Conservation (phyloP, 1,139 yeast species). For the Blastobotrys capitulatus region DNA sequence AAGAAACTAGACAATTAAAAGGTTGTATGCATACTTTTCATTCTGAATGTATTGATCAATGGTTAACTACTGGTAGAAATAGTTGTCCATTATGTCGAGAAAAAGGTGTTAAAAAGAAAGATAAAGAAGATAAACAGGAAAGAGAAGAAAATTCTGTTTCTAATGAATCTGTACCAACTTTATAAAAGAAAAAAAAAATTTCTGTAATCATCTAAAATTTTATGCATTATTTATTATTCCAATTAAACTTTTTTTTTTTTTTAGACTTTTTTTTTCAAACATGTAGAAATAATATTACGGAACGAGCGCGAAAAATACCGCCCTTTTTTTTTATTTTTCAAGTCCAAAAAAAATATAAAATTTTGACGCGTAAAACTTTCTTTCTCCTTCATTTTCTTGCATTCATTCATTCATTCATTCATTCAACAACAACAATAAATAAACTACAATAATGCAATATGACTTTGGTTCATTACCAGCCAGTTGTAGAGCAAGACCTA, state of each 20-base stretch:
- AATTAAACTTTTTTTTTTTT: background rate
- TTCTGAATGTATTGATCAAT: slow-evolving; percentile 48
- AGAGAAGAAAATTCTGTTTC: background rate
- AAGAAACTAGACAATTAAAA: slow-evolving; percentile 40
- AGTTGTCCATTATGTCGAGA: slow-evolving; percentile 54
- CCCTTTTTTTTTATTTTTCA: too few relatives aligned
- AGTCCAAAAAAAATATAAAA: too few relatives aligned
- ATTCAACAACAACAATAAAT: background rate
- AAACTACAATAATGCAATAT: slow-evolving; percentile 3
- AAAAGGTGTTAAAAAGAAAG: slow-evolving; percentile 34
- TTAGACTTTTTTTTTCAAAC: too few relatives aligned
- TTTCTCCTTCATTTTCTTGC: too few relatives aligned
- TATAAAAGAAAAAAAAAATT: background rate
- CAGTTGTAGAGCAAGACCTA: slow-evolving; percentile 1
- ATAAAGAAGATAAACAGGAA: background rate
- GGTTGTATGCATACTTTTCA: slow-evolving; percentile 49
- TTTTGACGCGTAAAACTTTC: too few relatives aligned
- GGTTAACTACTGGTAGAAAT: slow-evolving; percentile 51
- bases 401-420: too few relatives aligned
- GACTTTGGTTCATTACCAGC: slow-evolving; percentile 10
- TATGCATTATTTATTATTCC: background rate
- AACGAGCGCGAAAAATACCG: too few relatives aligned
- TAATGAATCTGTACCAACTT: background rate
- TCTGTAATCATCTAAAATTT: too few relatives aligned
- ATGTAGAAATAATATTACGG: too few relatives aligned